A percentile compares a stretch with the other conserved stretches of the same genome.
These are phyloP conservation scores for Suhomyces prunicola DNA, from an alignment of 805 yeast genomes.

Conservation along the genomic window DNA sequence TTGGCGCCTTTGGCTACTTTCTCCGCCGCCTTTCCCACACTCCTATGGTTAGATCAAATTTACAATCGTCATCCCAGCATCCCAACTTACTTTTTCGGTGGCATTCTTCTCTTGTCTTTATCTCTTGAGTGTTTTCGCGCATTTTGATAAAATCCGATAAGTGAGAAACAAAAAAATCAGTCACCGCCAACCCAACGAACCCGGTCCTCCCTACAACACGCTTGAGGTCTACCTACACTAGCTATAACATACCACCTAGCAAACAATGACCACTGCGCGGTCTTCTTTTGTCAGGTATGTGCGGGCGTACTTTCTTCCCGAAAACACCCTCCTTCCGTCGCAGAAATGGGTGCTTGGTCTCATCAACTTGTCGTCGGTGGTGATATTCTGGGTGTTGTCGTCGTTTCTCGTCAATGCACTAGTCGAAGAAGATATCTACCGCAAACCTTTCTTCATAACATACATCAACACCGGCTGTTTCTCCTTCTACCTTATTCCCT, in stretches of 20 bases:
- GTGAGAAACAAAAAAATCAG: background rate
- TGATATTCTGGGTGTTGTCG: slow-evolving; percentile 86
- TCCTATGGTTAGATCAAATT: background rate
- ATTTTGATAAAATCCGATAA: background rate
- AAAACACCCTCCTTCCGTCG: slow-evolving; percentile 21
- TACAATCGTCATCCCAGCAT: background rate
- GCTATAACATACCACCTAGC: background rate
- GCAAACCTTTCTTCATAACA: slow-evolving; percentile 91
- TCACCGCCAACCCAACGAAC: background rate
- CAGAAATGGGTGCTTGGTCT: slow-evolving; percentile 78
- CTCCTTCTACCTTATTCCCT: slow-evolving; percentile 70
- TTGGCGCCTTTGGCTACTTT: background rate
- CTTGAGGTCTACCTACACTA: background rate
- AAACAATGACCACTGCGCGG: background rate
- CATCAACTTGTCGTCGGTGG: slow-evolving; percentile 67
- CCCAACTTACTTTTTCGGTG: slow-evolving; percentile 10
- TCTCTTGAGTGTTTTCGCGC: background rate
- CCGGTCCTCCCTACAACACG: background rate
- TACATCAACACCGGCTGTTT: slow-evolving; percentile 88
- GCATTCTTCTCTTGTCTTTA: slow-evolving; percentile 5
- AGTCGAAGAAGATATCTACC: slow-evolving; percentile 64
- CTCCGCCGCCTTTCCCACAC: background rate
- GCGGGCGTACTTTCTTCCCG: slow-evolving; percentile 19
- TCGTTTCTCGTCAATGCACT: slow-evolving; percentile 79
- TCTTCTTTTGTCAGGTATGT: slow-evolving; percentile 4